A percentile compares a stretch with the other conserved stretches of the same genome.
phyloP scores from a whole-genome alignment of 2,329 filamentous ascomycete species.

The Trichothecium sympodiale region DNA sequence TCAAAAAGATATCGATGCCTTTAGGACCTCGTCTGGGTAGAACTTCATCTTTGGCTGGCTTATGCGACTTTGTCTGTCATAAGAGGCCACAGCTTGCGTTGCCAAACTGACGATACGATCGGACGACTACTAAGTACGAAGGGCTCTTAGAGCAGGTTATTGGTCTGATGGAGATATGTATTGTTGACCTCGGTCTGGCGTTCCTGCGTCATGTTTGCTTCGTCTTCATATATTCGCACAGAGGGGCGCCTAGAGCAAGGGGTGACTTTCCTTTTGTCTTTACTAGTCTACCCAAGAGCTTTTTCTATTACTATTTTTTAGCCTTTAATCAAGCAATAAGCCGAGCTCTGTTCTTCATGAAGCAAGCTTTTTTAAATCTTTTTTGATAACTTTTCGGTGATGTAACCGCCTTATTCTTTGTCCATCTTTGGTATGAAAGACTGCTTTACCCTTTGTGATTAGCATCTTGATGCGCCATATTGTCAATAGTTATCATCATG shows the following conservation, averaged over 20 bases:
- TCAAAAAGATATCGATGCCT: not conserved
- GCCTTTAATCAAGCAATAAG: conserved; percentile 22
- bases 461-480: no score
- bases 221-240: conserved; percentile 1
- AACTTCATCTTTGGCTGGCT: not conserved
- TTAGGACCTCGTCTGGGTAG: not conserved
- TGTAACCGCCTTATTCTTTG: no score
- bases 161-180: not conserved
- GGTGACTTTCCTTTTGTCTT: conserved; percentile 21
- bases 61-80: not conserved
- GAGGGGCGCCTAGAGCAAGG: conserved; percentile 9
- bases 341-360: conserved; percentile 6
- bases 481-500: no score
- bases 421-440: no score
- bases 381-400: no score
- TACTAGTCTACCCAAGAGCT: conserved; percentile 23
- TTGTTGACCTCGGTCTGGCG: conserved; percentile 4
- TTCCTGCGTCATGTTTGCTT: conserved; percentile 6
- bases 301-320: conserved; percentile 21
- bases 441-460: no score
- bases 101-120: not conserved
- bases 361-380: no score
- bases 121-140: not conserved
- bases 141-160: conserved; percentile 1
- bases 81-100: not conserved